Conservation (phyloP, 1,284 basidiomycete genomes). For the Abortiporus biennis region DNA sequence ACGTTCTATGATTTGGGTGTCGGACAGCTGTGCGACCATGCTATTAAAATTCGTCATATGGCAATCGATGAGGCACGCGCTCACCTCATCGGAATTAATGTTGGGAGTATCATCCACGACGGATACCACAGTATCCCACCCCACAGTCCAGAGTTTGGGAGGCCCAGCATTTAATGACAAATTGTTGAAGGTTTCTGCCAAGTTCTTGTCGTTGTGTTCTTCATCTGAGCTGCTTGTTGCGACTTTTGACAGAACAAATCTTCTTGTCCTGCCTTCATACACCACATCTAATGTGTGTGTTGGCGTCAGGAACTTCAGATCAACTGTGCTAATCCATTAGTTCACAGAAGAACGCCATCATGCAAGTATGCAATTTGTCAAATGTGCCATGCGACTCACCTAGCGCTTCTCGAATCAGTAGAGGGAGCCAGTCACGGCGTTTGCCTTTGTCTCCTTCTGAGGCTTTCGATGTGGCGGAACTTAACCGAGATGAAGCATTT, state of each 20-base stretch:
- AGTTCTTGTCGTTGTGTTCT: constrained; percentile 21
- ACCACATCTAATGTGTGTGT: constrained; percentile 56
- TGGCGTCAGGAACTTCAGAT: constrained; percentile 64
- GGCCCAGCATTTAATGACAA: constrained; percentile 33
- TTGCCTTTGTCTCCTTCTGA: constrained; percentile 36
- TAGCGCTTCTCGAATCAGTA: constrained; percentile 56
- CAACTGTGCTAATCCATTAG: constrained; percentile 38
- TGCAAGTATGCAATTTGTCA: neutral
- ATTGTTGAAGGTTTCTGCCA: constrained; percentile 34
- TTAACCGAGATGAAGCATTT: constrained; percentile 6
- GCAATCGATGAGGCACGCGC: neutral
- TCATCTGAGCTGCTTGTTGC: constrained; percentile 28
- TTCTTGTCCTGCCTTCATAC: constrained; percentile 55
- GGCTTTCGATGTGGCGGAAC: constrained; percentile 9
- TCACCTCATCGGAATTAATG: constrained; percentile 7
- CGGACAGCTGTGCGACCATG: constrained; percentile 26
- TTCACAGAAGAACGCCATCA: constrained; percentile 9
- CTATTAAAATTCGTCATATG: neutral
- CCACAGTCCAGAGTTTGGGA: constrained; percentile 45
- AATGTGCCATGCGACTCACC: constrained; percentile 33
- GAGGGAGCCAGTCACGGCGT: constrained; percentile 58
- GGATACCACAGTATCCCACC: constrained; percentile 56
- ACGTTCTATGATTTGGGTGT: constrained; percentile 40
- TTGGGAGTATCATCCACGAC: constrained; percentile 31
- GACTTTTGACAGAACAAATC: constrained; percentile 48